Base-by-base conservation (phyloP, 192 early-diverging fungal species). In the Mortierella claussenii region DNA sequence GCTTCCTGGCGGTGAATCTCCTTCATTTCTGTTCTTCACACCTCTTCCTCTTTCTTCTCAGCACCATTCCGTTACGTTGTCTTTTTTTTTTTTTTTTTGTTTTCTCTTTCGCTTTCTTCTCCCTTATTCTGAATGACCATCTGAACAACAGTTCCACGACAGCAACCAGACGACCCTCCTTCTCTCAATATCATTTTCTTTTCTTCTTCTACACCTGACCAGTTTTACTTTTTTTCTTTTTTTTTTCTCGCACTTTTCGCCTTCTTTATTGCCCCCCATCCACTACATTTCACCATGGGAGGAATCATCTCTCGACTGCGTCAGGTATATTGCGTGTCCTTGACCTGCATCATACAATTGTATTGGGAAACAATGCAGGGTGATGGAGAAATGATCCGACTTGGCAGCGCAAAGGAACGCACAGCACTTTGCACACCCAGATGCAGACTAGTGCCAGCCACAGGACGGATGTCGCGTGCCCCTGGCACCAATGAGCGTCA, bases 251-350 rank as follows among this genome's bases (percentile, higher is more conserved):
- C 15, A 47, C 24, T 32, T 60, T 69, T 23, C 53, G 42, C 2
- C 8, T 31, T 1, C 21, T 11, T 43, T 36, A 44, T 2, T 50
- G 26, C 18, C 32, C 24, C 9, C 15, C 37, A 18, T 44, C 33
- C 47, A 6, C 31, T 31, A 43, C 54, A 32, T 34, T 34, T 9
- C 9, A 42, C n/a, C 44, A 76, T 76, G 71, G 71, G 71, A 28
- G 71, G 63, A 46, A 58, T 76, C 50, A 60, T 76, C 56, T 76
- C 71, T 13, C 46, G 64, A 27, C 57, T 76, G 34, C 71, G 67
- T 43, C 56, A 69, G 67, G 67, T 69, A 69, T 20, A 23, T 7
- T 40, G 37, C n/a, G n/a, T n/a, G n/a, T n/a, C n/a, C n/a, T n/a
- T n/a, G n/a, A n/a, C n/a, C n/a, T n/a, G n/a, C n/a, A n/a, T n/a